Base-by-base conservation (phyloP, 2,329 filamentous ascomycete species). In the Aspergillus sp. region DNA sequence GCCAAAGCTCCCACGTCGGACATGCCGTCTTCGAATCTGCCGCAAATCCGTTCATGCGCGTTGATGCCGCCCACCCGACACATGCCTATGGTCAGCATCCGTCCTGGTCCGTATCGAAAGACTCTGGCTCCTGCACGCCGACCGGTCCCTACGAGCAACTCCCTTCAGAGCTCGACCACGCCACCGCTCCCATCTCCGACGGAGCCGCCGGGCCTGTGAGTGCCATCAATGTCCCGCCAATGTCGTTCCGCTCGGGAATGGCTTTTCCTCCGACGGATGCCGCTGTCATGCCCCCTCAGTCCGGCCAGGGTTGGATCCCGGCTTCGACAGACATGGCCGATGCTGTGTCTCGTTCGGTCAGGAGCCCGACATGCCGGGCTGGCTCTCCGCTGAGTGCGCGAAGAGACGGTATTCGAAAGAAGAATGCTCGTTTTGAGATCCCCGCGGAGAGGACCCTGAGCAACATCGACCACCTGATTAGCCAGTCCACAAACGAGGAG, bases 361-460 rank as follows among this genome's bases (percentile, higher is more conserved):
- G 74, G 55, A 88, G 75, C 60, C 76, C 83, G 16, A 69, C 74
- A 34, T 60, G 75, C 78, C 54, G 82, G 74, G 48, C 58, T 33
- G 82, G 83, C 65, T 86, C 86, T 40, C 80, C 88, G 35, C 68
- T 84, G 59, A 72, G 77, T 41, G 65, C 75, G 33, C 75, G 84
- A 47, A 78, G 85, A 35, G 86, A 93, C 48, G 86, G 91, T 40
- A 93, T 96, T 61, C 78, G 91, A 52, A 98, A 98, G 78, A 96
- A 96, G 81, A 98, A 96, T 55, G 86, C 88, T 44, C 82, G 89
- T 47, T 95, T 96, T 62, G 89, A 96, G 54, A 98, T 98, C 47
- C 91, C 91, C 7, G 79, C 84, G 27, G 91, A 95, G 65, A 78
- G 88, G 41, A 96, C 88, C 53, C 75, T 98, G 48, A 80, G 75